A percentile compares a stretch with the other conserved stretches of the same genome.
phyloP scores from a whole-genome alignment of 2,329 filamentous ascomycete genomes.

The Colletotrichum ledebouriae region DNA sequence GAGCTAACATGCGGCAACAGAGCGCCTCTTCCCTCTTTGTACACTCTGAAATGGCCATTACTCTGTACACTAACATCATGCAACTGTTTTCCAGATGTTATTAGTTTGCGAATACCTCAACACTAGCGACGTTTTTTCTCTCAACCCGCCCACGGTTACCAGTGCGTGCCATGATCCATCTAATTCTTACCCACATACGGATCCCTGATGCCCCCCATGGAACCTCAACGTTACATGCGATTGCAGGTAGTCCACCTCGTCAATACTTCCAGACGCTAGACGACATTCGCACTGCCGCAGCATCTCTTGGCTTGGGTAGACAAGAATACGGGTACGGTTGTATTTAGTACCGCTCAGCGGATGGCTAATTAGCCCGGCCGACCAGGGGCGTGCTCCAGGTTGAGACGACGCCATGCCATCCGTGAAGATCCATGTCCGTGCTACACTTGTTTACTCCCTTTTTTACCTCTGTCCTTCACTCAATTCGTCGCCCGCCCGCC shows the following conservation, averaged over 20 bases:
- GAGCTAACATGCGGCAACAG: too few species aligned
- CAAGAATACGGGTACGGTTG: neutral
- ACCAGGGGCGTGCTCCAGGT: constrained; percentile 34
- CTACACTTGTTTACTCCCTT: constrained; percentile 1
- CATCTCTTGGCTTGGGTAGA: neutral
- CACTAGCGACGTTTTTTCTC: neutral
- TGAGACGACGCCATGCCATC: constrained; percentile 39
- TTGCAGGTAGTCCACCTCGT: neutral
- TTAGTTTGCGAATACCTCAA: too few species aligned
- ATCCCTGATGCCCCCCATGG: neutral
- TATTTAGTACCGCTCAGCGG: constrained; percentile 27
- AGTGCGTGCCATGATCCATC: constrained; percentile 8
- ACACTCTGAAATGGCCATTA: too few species aligned
- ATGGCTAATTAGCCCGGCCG: constrained; percentile 40
- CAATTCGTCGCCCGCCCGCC: constrained; percentile 11
- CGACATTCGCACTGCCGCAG: neutral
- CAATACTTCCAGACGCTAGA: constrained; percentile 6
- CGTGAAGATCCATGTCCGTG: constrained; percentile 33
- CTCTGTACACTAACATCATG: too few species aligned
- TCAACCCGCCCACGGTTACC: constrained; percentile 16
- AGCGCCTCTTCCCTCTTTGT: too few species aligned
- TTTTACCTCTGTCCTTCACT: constrained; percentile 1
- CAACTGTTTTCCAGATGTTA: too few species aligned
- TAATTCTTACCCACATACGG: neutral
- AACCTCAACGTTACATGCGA: constrained; percentile 5